Percentiles rank a stretch among this genome's conserved stretches.
Conservation (phyloP, 345 rosid genomes). For the Arabidopsis arenosa region DNA sequence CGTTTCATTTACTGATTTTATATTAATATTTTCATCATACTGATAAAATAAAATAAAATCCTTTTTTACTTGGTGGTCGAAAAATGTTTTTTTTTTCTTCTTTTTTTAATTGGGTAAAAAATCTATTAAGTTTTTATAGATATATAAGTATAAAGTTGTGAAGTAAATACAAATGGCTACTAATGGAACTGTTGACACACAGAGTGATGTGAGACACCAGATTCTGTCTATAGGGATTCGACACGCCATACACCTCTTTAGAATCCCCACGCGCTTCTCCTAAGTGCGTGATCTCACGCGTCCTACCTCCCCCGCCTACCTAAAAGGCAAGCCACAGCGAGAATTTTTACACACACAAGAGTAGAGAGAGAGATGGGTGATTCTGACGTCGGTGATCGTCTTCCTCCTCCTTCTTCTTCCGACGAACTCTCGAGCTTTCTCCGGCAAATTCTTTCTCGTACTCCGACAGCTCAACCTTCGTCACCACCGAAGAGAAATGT, state of each 20-base stretch:
- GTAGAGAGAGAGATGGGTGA: slow-evolving; percentile 42
- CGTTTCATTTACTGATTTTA: slow-evolving; percentile 11
- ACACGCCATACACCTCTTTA: slow-evolving; percentile 9
- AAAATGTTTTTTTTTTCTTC: background rate
- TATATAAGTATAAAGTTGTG: background rate
- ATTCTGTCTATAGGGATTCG: slow-evolving; percentile 26
- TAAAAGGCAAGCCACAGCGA: slow-evolving; percentile 29
- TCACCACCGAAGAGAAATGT: slow-evolving; percentile 29
- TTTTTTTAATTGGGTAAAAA: background rate
- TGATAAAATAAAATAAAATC: no score
- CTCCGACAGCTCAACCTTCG: slow-evolving; percentile 16
- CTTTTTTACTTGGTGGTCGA: background rate
- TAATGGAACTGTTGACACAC: background rate
- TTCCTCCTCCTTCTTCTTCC: slow-evolving; percentile 45
- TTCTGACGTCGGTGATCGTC: slow-evolving; percentile 29
- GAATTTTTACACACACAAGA: background rate
- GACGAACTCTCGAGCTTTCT: slow-evolving; percentile 73
- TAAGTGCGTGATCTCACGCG: slow-evolving; percentile 11
- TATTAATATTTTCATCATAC: no score
- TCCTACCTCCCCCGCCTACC: slow-evolving; percentile 37
- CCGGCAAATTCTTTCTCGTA: slow-evolving; percentile 60
- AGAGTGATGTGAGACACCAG: slow-evolving; percentile 9
- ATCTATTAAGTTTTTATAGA: background rate
- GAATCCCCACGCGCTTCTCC: background rate
- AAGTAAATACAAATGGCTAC: background rate